Percentiles rank a stretch among this genome's conserved stretches.
Evolutionary conservation across 1,284 basidiomycete genomes (phyloP).

Genomic region (Butyriboletus appendiculatus): DNA sequence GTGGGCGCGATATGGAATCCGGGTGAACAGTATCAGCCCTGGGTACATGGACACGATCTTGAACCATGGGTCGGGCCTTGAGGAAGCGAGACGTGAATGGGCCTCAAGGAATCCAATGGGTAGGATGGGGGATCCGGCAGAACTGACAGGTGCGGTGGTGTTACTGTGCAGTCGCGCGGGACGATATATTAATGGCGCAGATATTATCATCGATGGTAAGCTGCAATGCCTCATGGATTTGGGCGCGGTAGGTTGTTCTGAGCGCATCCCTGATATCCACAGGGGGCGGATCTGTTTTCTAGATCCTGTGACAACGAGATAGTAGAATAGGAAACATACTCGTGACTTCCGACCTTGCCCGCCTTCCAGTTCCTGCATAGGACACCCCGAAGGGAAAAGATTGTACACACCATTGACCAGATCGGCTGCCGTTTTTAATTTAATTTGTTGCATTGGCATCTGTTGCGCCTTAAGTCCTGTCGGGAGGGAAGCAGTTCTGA

Average conservation of each 20-base stretch:
- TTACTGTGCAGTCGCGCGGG: constrained; percentile 42
- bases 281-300: constrained; percentile 31
- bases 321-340: neutral
- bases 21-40: constrained; percentile 44
- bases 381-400: neutral
- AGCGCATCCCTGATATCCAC: neutral
- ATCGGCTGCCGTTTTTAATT: neutral
- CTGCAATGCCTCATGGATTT: neutral
- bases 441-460: neutral
- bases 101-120: constrained; percentile 43
- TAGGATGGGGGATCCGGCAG: constrained; percentile 43
- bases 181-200: constrained; percentile 44
- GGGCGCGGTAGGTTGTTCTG: neutral
- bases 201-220: constrained; percentile 44
- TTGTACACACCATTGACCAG: neutral
- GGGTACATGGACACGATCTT: constrained; percentile 48
- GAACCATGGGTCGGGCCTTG: constrained; percentile 38
- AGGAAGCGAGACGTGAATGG: constrained; percentile 36
- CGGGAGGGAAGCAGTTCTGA: neutral
- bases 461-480: constrained; percentile 5
- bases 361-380: neutral
- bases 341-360: neutral
- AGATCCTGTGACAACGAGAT: neutral
- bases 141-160: constrained; percentile 41
- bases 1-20: constrained; percentile 43